Percentiles rank a stretch among this genome's conserved stretches.
Conservation (phyloP, 306 rosid species). For the Ormosia emarginata region DNA sequence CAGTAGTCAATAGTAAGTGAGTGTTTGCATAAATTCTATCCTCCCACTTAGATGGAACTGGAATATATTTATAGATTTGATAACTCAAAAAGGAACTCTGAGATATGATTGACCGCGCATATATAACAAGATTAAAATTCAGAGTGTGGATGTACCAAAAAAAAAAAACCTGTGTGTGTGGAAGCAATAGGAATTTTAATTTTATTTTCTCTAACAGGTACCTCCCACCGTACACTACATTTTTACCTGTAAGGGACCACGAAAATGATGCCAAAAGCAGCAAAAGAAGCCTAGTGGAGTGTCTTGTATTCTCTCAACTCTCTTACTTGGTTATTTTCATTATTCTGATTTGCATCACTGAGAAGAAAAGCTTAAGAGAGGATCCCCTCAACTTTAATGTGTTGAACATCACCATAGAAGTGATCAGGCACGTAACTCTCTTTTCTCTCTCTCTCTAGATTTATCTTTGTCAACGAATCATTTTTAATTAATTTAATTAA, state of each 20-base stretch:
- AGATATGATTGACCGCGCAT: background rate
- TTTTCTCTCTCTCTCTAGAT: background rate
- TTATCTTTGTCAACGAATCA: background rate
- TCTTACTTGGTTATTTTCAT: constrained; percentile 58
- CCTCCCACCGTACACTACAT: constrained; percentile 59
- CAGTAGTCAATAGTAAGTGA: background rate
- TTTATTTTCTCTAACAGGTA: constrained; percentile 37
- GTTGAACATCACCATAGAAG: constrained; percentile 57
- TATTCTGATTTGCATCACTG: constrained; percentile 60
- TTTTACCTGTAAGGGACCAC: constrained; percentile 28
- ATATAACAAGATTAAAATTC: background rate
- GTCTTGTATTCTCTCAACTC: constrained; percentile 50
- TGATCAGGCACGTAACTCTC: constrained; percentile 34
- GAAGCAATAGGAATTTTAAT: background rate
- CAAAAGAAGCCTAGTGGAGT: constrained; percentile 18
- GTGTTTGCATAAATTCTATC: constrained; percentile 20
- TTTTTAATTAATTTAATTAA: background rate
- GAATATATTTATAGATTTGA: background rate
- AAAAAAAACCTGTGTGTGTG: background rate
- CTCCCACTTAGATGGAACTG: background rate
- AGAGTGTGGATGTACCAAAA: background rate
- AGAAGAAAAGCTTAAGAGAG: constrained; percentile 50
- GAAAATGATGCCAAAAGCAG: background rate
- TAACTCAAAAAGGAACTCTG: background rate
- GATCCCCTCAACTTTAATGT: constrained; percentile 79